phyloP scores from a whole-genome alignment of 768 basidiomycete species.

The Boletus vermiculosoides region DNA sequence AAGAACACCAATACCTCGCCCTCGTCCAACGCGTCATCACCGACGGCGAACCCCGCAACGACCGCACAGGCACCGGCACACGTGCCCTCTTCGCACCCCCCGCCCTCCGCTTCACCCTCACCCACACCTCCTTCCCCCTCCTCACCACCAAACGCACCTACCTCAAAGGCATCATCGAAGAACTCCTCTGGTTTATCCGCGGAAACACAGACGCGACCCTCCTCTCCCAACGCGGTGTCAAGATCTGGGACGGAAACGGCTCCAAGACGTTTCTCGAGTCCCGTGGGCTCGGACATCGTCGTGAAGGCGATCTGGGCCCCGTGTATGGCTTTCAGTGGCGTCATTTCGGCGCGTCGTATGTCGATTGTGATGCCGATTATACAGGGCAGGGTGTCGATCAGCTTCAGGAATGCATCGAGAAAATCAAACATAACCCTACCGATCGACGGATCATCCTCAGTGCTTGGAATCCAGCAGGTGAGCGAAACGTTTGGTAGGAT shows the following conservation, averaged over 20 bases:
- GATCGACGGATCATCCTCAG: constrained; percentile 92
- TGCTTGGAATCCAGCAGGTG: constrained; percentile 98
- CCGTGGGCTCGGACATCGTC: constrained; percentile 77
- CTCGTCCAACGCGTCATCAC: constrained; percentile 77
- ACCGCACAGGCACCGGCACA: constrained; percentile 95
- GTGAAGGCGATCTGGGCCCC: constrained; percentile 92
- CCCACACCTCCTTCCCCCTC: constrained; percentile 73
- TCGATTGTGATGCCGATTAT: constrained; percentile 73
- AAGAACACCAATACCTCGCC: constrained; percentile 87
- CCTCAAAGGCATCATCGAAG: constrained; percentile 85
- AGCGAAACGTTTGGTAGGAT: constrained; percentile 10
- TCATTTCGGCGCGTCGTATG: constrained; percentile 87
- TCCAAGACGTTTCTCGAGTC: constrained; percentile 82
- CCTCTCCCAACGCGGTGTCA: constrained; percentile 78
- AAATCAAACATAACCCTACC: constrained; percentile 91
- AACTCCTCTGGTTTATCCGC: constrained; percentile 90
- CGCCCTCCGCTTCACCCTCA: constrained; percentile 84
- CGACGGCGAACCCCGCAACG: constrained; percentile 74
- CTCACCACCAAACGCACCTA: constrained; percentile 96
- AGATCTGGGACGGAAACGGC: constrained; percentile 98
- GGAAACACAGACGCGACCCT: constrained; percentile 80
- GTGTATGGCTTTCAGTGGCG: constrained; percentile 98
- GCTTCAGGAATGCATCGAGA: constrained; percentile 80
- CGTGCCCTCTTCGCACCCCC: constrained; percentile 90
- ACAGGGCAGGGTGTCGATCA: constrained; percentile 89